Conservation (phyloP, 306 rosid species). For the Cicer chorassanicum region DNA sequence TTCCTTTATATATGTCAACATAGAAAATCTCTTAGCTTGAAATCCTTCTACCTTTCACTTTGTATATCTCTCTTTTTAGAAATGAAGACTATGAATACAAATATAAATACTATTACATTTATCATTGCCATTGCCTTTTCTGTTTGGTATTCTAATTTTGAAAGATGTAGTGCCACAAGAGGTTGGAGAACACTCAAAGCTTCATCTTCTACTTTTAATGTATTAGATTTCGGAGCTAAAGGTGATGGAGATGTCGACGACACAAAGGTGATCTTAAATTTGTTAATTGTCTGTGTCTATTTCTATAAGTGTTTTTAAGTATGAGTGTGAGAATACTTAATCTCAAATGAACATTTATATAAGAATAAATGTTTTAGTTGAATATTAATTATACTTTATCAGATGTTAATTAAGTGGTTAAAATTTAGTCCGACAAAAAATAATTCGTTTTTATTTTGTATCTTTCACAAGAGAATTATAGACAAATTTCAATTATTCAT, state of each 20-base stretch:
- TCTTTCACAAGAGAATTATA: too few species aligned
- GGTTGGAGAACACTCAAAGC: conserved; percentile 54
- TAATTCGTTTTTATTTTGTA: too few species aligned
- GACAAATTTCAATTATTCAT: too few species aligned
- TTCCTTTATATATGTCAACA: background rate
- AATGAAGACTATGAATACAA: conserved; percentile 48
- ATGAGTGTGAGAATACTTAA: background rate
- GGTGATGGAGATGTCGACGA: conserved; percentile 83
- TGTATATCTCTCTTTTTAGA: background rate
- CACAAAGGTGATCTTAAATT: conserved; percentile 59
- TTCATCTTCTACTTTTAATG: conserved; percentile 57
- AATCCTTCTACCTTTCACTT: conserved; percentile 4
- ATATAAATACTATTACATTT: conserved; percentile 41
- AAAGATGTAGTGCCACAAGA: conserved; percentile 53
- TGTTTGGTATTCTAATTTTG: conserved; percentile 46
- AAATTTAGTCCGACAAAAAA: too few species aligned
- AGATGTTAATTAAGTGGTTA: too few species aligned
- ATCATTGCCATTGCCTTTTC: conserved; percentile 43
- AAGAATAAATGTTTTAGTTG: too few species aligned
- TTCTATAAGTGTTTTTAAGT: background rate
- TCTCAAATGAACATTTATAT: too few species aligned
- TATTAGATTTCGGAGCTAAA: conserved; percentile 71
- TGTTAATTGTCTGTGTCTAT: background rate
- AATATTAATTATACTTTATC: too few species aligned
- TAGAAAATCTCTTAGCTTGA: conserved; percentile 28